Evolutionary conservation across 228 moss, liverwort and hornwort species (phyloP), one percentile per base, ranked within the genome.

Genomic region (Sphagnum fallax): DNA sequence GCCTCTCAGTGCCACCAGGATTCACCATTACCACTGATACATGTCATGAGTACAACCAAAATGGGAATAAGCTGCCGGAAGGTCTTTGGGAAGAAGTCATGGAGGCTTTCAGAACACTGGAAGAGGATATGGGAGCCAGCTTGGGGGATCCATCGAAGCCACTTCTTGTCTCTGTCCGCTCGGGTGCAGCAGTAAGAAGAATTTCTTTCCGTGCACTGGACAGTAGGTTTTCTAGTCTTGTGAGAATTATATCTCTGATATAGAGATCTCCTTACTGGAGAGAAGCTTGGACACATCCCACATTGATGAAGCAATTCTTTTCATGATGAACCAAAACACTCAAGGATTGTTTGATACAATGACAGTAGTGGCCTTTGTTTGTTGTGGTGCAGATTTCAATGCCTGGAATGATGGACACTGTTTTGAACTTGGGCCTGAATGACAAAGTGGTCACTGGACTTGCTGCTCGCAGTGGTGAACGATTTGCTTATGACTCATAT

Each of bases 361-460:
- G 32, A 32, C 32, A 3, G 32, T 32, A 32, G 32, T 32, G 32
- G 32, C 32, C 32, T 32, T 32, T 32, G 32, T 32, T 32, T 32
- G 32, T 8, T 55, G 55, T 4, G 55, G 4, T 83, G 83, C 84
- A 94, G 94, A 76, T 95, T 64, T 95, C 95, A 55, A 95, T 95
- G 95, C 95, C 95, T 61, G 95, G 95, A 52, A 95, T 95, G 95
- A 95, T 95, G 95, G 95, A 92, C 57, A 95, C 95, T 9, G 95
- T 95, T 51, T 69, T 95, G 82, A 95, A 95, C 72, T 73, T 95
- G 77, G 95, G 95, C 32, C 74, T 95, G 47, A 95, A 90, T 68
- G 95, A 95, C 64, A 89, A 92, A 69, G 95, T 92, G 61, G 92
- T 95, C 61, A 67, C 71, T 50, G 95, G 95, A 48, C 89, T 95